Percentiles rank a stretch among this genome's conserved stretches.
phyloP scores from a whole-genome alignment of 2,329 filamentous ascomycete genomes.

The Fusarium sp. region DNA sequence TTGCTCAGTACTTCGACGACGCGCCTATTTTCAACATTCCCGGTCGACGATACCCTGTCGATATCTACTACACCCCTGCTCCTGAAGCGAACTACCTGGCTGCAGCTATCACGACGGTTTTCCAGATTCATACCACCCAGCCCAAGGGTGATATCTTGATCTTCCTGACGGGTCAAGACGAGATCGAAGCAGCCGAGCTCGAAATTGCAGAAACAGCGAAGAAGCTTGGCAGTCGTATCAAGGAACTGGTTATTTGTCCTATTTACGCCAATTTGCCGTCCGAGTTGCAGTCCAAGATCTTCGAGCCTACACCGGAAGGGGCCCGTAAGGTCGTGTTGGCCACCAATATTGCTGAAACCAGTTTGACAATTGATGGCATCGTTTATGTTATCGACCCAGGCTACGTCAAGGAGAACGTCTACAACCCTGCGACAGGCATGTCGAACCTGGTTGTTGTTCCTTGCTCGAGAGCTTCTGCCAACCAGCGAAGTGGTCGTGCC shows the following conservation, averaged over 20 bases:
- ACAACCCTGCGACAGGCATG: constrained; percentile 92
- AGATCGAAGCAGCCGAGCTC: constrained; percentile 89
- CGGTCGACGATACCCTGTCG: constrained; percentile 87
- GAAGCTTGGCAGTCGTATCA: constrained; percentile 85
- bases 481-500: constrained; percentile 91
- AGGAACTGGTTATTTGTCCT: constrained; percentile 89
- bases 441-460: constrained; percentile 91
- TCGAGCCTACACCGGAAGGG: constrained; percentile 87
- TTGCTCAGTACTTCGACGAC: constrained; percentile 90
- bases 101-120: constrained; percentile 90
- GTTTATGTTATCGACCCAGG: constrained; percentile 96
- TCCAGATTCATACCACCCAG: constrained; percentile 93
- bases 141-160: constrained; percentile 90
- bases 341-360: constrained; percentile 97
- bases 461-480: constrained; percentile 90
- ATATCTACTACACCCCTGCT: constrained; percentile 89
- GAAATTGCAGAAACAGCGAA: constrained; percentile 86
- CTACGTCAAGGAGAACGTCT: constrained; percentile 95
- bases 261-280: constrained; percentile 95
- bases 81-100: constrained; percentile 95
- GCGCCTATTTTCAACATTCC: constrained; percentile 96
- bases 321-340: constrained; percentile 92
- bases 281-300: constrained; percentile 91
- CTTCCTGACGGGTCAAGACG: constrained; percentile 95
- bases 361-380: constrained; percentile 94